Evolutionary conservation across 257 asterid species (phyloP), one percentile per base, ranked within the genome.

Genomic region (Salvia miltiorrhiza): DNA sequence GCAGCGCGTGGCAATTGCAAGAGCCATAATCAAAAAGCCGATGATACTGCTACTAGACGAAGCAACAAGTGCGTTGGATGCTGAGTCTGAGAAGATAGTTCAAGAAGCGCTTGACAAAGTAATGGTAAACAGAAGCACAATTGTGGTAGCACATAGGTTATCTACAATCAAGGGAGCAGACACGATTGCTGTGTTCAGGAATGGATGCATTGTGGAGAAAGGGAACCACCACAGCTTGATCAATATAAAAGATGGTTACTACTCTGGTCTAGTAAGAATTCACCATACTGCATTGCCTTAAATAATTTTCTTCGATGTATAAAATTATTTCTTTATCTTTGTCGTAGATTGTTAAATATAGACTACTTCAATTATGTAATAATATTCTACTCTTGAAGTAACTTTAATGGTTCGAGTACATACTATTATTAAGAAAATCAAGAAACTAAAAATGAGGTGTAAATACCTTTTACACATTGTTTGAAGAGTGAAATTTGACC

Each of bases 1-100:
- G 78, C 96, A 89, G 26, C 85, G 96, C 4, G 84, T 89, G 12
- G 92, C 96, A 6, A 89, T 89, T 32, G 92, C 92, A 3, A 76
- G 96, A 9, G 96, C 92, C 26, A 81, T 85, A 2, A 68, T 85
- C 16, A 89, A 87, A 79, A 73, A 78, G 20, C 95, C 90, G 0
- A 82, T 72, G 69, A 79, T 87, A 50, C 67, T 89, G 11, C 76
- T 89, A 9, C 45, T 87, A 20, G 93, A 89, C 9, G 95, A 87
- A 79, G 94, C 96, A 0, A 89, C 92, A 0, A 89, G 96, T 9
- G 89, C 94, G 1, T 63, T 89, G 62, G 92, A 87, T 66, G 72
- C 85, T 2, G 86, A 89, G 76, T 85, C 94, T 3, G 94, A 89
- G 80, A 80, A 82, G 63, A 63, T 89, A 63, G 92, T 85, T 16